Conservation (phyloP, 2,329 filamentous ascomycete species). For the Penicillium sp. region DNA sequence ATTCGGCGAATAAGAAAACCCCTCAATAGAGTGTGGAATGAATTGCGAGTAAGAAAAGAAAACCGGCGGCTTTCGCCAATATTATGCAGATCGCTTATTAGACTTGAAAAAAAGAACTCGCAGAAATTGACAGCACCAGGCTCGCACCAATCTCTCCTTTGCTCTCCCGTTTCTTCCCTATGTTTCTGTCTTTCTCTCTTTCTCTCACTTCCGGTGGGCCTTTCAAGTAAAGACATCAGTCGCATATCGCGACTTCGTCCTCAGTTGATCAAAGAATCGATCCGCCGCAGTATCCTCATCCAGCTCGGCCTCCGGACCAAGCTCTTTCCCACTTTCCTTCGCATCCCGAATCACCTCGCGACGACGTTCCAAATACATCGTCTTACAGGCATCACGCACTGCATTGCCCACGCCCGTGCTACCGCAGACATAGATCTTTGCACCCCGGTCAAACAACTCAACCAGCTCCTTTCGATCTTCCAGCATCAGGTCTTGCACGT, state of each 20-base stretch:
- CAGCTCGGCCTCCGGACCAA: conserved; percentile 9
- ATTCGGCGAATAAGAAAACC: no score
- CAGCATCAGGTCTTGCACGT: conserved; percentile 50
- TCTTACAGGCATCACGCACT: conserved; percentile 39
- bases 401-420: conserved; percentile 48
- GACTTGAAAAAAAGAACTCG: no score
- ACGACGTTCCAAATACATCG: conserved; percentile 28
- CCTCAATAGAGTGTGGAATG: no score
- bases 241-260: conserved; percentile 50
- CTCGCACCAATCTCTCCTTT: no score
- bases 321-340: conserved; percentile 33
- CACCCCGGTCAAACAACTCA: conserved; percentile 43
- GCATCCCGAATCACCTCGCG: conserved; percentile 30
- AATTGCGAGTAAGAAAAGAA: no score
- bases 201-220: no score
- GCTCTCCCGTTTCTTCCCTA: no score
- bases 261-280: conserved; percentile 24
- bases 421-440: conserved; percentile 62
- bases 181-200: no score
- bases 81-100: no score
- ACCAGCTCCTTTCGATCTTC: conserved; percentile 43
- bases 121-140: no score
- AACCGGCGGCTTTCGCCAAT: no score
- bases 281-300: conserved; percentile 26
- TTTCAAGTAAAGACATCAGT: conserved; percentile 52